These are phyloP conservation scores for Asterophora lycoperdoides DNA, from an alignment of 768 basidiomycete genomes.

Conservation along the genomic window DNA sequence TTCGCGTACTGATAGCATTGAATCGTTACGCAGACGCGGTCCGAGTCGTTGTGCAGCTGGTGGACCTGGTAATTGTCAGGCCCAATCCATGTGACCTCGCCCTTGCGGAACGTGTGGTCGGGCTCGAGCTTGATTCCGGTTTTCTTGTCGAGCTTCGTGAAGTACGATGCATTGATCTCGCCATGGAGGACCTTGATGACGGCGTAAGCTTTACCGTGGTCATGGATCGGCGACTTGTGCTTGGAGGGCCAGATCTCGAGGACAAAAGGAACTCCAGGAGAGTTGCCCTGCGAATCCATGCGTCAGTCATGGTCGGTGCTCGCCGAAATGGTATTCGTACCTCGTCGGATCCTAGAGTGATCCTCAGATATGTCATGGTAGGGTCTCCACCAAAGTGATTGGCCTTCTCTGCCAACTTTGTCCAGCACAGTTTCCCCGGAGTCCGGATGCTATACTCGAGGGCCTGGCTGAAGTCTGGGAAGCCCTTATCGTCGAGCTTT, in stretches of 20 bases:
- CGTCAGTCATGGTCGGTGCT: background rate
- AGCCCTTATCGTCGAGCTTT: no score
- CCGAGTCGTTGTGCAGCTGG: constrained; percentile 11
- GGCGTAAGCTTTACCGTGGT: constrained; percentile 20
- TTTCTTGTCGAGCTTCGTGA: constrained; percentile 2
- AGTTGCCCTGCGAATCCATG: constrained; percentile 14
- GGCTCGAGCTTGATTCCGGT: constrained; percentile 2
- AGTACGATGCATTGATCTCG: constrained; percentile 16
- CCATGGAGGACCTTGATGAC: constrained; percentile 23
- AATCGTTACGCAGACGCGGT: constrained; percentile 14
- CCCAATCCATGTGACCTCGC: constrained; percentile 1
- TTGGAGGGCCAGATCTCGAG: constrained; percentile 22
- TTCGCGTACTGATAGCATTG: constrained; percentile 14
- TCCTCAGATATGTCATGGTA: no score
- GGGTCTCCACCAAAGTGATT: no score
- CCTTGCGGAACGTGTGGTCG: background rate
- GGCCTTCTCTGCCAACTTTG: no score
- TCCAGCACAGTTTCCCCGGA: no score
- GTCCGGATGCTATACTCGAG: no score
- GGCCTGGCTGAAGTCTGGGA: no score
- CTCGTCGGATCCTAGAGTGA: no score
- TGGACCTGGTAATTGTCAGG: constrained; percentile 6
- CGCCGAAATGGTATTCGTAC: no score
- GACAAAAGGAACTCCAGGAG: constrained; percentile 21
- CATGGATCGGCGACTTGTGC: constrained; percentile 20